phyloP scores from a whole-genome alignment of 352 stramenopile genomes.

The Phytophthora ramorum region DNA sequence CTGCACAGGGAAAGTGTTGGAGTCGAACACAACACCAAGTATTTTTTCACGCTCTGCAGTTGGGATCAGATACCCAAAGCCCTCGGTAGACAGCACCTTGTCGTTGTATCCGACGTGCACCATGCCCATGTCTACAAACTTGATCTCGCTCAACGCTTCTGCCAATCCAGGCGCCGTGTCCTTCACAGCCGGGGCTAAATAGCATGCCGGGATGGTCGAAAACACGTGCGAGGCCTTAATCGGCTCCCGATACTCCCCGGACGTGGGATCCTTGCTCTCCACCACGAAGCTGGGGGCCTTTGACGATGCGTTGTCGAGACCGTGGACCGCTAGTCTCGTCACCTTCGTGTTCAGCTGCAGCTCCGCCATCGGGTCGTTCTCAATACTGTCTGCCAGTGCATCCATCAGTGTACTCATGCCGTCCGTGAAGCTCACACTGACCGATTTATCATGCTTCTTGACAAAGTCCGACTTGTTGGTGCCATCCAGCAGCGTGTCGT shows the following conservation, averaged over 20 bases:
- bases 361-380: slow-evolving; percentile 51
- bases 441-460: slow-evolving; percentile 63
- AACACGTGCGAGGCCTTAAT: slow-evolving; percentile 77
- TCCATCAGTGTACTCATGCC: slow-evolving; percentile 82
- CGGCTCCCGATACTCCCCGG: slow-evolving; percentile 34
- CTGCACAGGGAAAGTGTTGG: slow-evolving; percentile 88
- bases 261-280: slow-evolving; percentile 41
- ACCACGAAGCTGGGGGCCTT: slow-evolving; percentile 46
- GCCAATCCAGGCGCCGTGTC: slow-evolving; percentile 54
- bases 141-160: slow-evolving; percentile 62
- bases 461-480: slow-evolving; percentile 78
- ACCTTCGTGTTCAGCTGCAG: slow-evolving; percentile 51
- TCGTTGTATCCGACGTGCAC: slow-evolving; percentile 82
- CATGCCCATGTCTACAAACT: slow-evolving; percentile 85
- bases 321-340: slow-evolving; percentile 32
- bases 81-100: slow-evolving; percentile 62
- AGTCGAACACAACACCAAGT: slow-evolving; percentile 89
- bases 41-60: slow-evolving; percentile 73
- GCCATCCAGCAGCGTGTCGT: slow-evolving; percentile 72
- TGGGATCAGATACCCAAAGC: slow-evolving; percentile 89
- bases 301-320: slow-evolving; percentile 15
- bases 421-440: slow-evolving; percentile 87
- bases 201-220: slow-evolving; percentile 76
- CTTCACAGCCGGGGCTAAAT: slow-evolving; percentile 56
- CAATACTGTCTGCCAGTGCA: slow-evolving; percentile 50